Conservation (phyloP, 306 rosid genomes). For the Quercus agrifolia region DNA sequence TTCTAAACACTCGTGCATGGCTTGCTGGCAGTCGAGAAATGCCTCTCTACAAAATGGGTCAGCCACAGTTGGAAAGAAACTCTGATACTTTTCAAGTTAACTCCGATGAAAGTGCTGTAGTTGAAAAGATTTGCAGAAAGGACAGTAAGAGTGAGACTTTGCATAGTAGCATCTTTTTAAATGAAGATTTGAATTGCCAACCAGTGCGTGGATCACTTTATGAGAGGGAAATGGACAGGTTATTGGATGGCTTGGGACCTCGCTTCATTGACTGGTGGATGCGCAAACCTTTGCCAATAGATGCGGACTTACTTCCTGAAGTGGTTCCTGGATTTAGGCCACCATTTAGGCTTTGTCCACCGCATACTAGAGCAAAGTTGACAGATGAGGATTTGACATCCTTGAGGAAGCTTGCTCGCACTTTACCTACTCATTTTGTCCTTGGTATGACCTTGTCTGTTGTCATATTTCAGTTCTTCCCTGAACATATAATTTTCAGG, state of each 20-base stretch:
- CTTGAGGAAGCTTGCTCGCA: conserved; percentile 65
- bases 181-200: conserved; percentile 25
- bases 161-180: conserved; percentile 9
- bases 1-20: conserved; percentile 20
- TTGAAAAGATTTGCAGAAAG: conserved; percentile 23
- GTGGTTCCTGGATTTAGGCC: conserved; percentile 65
- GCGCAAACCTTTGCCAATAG: conserved; percentile 88
- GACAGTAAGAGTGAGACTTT: conserved; percentile 17
- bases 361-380: conserved; percentile 45
- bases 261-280: conserved; percentile 94
- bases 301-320: conserved; percentile 85
- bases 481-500: background rate
- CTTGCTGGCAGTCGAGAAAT: conserved; percentile 19
- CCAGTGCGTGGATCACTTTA: conserved; percentile 46
- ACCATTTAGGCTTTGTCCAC: conserved; percentile 70
- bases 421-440: conserved; percentile 88
- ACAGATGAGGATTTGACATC: conserved; percentile 54
- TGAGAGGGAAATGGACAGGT: conserved; percentile 79
- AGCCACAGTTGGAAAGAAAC: conserved; percentile 20
- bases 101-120: conserved; percentile 18
- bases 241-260: conserved; percentile 83
- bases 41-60: conserved; percentile 20
- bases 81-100: conserved; percentile 3
- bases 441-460: conserved; percentile 54
- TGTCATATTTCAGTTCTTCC: conserved; percentile 3